These are phyloP conservation scores for Hydnum rufescens DNA, from an alignment of 768 basidiomycete genomes.

Conservation along the genomic window DNA sequence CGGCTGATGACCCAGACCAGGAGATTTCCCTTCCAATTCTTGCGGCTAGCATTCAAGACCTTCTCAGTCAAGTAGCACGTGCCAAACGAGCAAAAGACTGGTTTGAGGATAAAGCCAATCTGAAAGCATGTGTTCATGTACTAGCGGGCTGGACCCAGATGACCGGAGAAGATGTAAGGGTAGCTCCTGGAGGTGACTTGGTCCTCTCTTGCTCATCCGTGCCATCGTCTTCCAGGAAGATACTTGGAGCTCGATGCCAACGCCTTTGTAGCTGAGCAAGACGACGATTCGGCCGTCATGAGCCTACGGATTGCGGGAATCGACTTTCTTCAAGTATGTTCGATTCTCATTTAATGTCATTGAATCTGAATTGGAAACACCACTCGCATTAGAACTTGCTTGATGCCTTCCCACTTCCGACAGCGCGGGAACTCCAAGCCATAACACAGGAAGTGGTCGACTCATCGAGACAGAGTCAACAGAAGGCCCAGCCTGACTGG, in stretches of 20 bases:
- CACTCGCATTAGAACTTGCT: constrained; percentile 30
- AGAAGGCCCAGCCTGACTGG: constrained; percentile 44
- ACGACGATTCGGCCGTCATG: constrained; percentile 71
- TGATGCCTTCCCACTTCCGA: constrained; percentile 31
- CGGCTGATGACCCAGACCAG: constrained; percentile 49
- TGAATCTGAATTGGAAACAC: neutral
- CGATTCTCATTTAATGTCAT: neutral
- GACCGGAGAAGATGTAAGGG: constrained; percentile 67
- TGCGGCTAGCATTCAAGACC: constrained; percentile 62
- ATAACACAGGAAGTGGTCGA: constrained; percentile 34
- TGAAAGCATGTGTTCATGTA: constrained; percentile 30
- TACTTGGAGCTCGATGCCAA: constrained; percentile 79
- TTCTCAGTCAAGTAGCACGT: constrained; percentile 45
- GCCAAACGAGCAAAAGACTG: constrained; percentile 45
- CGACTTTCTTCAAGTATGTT: constrained; percentile 52
- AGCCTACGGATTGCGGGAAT: constrained; percentile 69
- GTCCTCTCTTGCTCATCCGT: constrained; percentile 2
- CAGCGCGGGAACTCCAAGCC: constrained; percentile 31
- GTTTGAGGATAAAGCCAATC: constrained; percentile 26
- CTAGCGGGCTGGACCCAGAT: constrained; percentile 66
- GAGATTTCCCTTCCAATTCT: constrained; percentile 54
- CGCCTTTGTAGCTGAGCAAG: constrained; percentile 84
- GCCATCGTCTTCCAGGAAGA: constrained; percentile 58
- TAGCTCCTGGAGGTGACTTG: no score
- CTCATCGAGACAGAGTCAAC: constrained; percentile 34